phyloP scores from a whole-genome alignment of 2,329 filamentous ascomycete genomes.

The Ophiostoma sp. region DNA sequence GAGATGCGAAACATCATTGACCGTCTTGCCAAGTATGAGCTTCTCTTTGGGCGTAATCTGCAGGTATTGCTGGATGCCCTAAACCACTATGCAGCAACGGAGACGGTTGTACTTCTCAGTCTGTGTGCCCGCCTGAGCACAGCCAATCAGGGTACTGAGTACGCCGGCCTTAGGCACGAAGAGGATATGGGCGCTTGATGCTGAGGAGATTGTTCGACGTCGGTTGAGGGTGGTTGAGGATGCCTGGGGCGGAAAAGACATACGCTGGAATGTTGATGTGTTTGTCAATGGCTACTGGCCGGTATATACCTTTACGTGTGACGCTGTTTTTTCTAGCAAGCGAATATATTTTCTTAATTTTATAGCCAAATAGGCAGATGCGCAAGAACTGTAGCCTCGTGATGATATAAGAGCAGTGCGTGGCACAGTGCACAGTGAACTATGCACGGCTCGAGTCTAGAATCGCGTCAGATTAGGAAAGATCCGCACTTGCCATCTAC shows the following conservation, averaged over 20 bases:
- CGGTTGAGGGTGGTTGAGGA: not conserved
- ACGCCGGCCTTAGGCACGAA: slow-evolving; percentile 54
- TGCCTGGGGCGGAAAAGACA: not conserved
- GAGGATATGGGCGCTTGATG: slow-evolving; percentile 34
- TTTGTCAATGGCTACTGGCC: not conserved
- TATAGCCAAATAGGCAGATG: not conserved
- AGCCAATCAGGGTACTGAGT: slow-evolving; percentile 70
- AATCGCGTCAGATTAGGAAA: slow-evolving; percentile 3
- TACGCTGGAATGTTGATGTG: not conserved
- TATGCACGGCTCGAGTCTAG: not conserved
- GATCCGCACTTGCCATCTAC: not conserved
- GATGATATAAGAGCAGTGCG: not conserved
- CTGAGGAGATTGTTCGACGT: not conserved
- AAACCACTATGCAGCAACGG: slow-evolving; percentile 95
- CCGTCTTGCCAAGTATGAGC: slow-evolving; percentile 84
- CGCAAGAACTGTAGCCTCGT: not conserved
- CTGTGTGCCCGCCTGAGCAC: slow-evolving; percentile 78
- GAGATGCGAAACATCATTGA: slow-evolving; percentile 59
- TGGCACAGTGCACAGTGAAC: not conserved
- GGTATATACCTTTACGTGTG: not conserved
- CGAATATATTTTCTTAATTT: not conserved
- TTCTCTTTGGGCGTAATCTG: slow-evolving; percentile 84
- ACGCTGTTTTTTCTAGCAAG: not conserved
- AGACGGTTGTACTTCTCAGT: slow-evolving; percentile 89
- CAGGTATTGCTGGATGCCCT: slow-evolving; percentile 91